Evolutionary conservation across 768 basidiomycete genomes (phyloP), one percentile per base, ranked within the genome.

Genomic region (Collybiopsis luxurians): DNA sequence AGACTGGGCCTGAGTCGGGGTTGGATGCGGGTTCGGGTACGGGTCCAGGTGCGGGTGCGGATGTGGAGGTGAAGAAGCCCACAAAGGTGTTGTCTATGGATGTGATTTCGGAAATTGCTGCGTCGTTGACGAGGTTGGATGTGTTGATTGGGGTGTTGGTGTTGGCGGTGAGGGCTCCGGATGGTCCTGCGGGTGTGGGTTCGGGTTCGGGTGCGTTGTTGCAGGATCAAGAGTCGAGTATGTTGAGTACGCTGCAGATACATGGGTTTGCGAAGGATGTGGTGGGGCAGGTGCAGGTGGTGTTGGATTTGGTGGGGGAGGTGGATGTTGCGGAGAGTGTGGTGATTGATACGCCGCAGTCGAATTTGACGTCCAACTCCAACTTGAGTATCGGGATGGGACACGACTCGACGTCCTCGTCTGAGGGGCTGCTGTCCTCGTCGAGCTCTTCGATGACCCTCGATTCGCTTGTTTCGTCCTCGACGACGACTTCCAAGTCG

Each of bases 281-380:
- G 28, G 68, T 90, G 30, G 74, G 80, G 0, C 76, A 81, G 51
- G 69, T 92, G 30, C 79, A 85, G 2, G 67, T 77, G 2, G 82
- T 90, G 56, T 71, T 93, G 27, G 66, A 72, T 11, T 78, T 81
- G 48, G 77, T 87, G 36, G 79, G 83, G 23, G 85, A 91, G 60
- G 79, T 94, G 59, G 86, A 94, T 67, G 70, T 95, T 53, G 91
- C 91, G 19, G 82, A 84, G 28, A 84, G 87, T 67, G 84, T 95
- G 59, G 94, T 95, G 66, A 83, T 95, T 57, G 90, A 93, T 61
- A 89, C 44, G 26, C 11, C 44, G 11, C 44, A 13, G 7, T 10
- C 44, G 26, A 17, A 21, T 21, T 21, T 21, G 31, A 34, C 6
- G 5, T 34, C 31, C 6, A 34, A 34, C 31, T 34, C 31, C 6